A percentile compares a stretch with the other conserved stretches of the same genome.
Evolutionary conservation across 2,329 filamentous ascomycete species (phyloP).

Genomic region (Dothiorella sarmentorum): DNA sequence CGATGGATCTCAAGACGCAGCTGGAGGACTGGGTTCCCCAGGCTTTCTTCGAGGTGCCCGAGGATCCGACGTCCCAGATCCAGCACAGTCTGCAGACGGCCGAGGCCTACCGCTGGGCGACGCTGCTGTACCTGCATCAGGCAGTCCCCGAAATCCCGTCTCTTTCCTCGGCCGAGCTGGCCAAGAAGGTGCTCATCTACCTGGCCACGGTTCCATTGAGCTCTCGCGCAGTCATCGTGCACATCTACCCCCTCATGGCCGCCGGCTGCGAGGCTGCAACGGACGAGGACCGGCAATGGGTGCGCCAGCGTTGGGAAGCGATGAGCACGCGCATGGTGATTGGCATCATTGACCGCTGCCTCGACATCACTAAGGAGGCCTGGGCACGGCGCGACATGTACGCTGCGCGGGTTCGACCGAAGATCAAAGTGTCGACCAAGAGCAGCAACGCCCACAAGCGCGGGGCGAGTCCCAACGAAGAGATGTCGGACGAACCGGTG

Average conservation of each 20-base stretch:
- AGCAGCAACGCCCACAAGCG: constrained; percentile 9
- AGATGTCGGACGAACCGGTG: constrained; percentile 23
- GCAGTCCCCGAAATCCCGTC: constrained; percentile 66
- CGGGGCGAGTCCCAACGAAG: neutral
- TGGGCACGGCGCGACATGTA: constrained; percentile 61
- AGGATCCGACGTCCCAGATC: constrained; percentile 61
- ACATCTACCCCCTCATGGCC: constrained; percentile 66
- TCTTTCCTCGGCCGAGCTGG: constrained; percentile 54
- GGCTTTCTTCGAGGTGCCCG: constrained; percentile 56
- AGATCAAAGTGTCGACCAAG: constrained; percentile 15
- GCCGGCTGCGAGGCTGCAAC: constrained; percentile 63
- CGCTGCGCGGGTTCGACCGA: constrained; percentile 32
- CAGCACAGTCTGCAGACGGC: constrained; percentile 65
- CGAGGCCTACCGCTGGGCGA: constrained; percentile 65
- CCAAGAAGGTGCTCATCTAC: constrained; percentile 59
- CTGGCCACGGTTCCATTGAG: constrained; percentile 61
- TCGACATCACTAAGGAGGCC: constrained; percentile 63
- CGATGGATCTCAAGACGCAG: constrained; percentile 58
- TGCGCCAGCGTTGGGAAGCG: constrained; percentile 58
- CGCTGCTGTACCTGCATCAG: constrained; percentile 63
- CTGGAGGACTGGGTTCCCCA: constrained; percentile 62
- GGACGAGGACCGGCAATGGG: constrained; percentile 61
- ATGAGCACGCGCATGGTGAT: constrained; percentile 63
- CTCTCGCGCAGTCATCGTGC: constrained; percentile 63
- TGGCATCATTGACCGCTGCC: constrained; percentile 63